Conservation (phyloP, 2,329 filamentous ascomycete species). For the Rugonectria rugulosa region DNA sequence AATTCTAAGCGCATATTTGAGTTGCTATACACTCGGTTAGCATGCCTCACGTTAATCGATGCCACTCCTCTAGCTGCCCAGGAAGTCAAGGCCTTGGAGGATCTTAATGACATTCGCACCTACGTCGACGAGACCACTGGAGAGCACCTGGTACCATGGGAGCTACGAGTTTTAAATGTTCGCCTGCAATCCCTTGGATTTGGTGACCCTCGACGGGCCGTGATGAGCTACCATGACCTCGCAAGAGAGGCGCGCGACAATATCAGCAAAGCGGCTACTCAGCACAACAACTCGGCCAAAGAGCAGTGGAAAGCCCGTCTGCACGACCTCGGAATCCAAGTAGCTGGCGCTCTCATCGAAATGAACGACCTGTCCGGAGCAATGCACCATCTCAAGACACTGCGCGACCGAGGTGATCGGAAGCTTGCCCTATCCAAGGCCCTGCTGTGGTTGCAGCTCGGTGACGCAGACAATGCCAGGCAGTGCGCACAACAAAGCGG, state of each 20-base stretch:
- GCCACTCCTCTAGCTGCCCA: constrained; percentile 73
- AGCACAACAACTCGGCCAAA: constrained; percentile 61
- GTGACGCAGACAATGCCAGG: constrained; percentile 75
- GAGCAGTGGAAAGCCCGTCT: constrained; percentile 76
- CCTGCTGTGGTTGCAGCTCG: constrained; percentile 79
- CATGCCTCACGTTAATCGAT: constrained; percentile 82
- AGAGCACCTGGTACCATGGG: constrained; percentile 82
- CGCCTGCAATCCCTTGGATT: constrained; percentile 87
- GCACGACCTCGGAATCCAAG: constrained; percentile 74
- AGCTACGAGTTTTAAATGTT: constrained; percentile 81
- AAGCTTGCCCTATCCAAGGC: constrained; percentile 60
- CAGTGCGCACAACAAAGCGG: constrained; percentile 52
- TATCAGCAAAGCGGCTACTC: constrained; percentile 55
- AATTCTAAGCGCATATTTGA: constrained; percentile 75
- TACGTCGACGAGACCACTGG: constrained; percentile 64
- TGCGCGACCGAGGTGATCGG: constrained; percentile 53
- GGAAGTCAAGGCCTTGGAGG: constrained; percentile 70
- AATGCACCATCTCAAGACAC: constrained; percentile 71
- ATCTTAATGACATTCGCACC: constrained; percentile 62
- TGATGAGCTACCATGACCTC: constrained; percentile 92
- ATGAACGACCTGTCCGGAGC: constrained; percentile 90
- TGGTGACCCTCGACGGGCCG: constrained; percentile 80
- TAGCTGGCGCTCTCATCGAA: constrained; percentile 74
- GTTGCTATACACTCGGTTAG: constrained; percentile 81
- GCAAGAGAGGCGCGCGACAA: constrained; percentile 76